These are phyloP conservation scores for Tagetes erecta DNA, from an alignment of 129 eudicot genomes.

Conservation along the genomic window DNA sequence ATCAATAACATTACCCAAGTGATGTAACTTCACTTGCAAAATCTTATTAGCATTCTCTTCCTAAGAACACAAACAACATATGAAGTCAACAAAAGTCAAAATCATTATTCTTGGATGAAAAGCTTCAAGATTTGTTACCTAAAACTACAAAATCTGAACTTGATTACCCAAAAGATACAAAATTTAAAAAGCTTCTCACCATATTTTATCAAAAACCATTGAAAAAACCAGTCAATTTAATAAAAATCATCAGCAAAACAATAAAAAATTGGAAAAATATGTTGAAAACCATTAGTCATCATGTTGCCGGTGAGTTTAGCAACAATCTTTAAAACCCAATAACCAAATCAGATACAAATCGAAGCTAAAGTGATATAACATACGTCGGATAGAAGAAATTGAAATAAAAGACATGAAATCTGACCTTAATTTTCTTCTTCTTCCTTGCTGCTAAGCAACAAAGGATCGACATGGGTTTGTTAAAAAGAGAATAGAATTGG, in stretches of 20 bases:
- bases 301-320: neutral
- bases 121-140: neutral
- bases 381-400: neutral
- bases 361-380: neutral
- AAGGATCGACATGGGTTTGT: constrained; percentile 34
- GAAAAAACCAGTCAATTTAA: neutral
- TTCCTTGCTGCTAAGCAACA: constrained; percentile 27
- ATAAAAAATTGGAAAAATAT: neutral
- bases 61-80: constrained; percentile 36
- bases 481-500: constrained; percentile 3
- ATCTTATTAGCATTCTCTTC: constrained; percentile 31
- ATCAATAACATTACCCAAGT: constrained; percentile 30
- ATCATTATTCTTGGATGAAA: neutral
- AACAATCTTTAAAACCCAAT: no score
- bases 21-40: constrained; percentile 53
- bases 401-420: neutral
- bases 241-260: neutral
- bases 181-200: no score
- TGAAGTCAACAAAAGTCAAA: constrained; percentile 1
- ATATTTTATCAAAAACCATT: no score
- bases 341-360: neutral
- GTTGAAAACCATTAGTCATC: neutral
- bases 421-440: constrained; percentile 34
- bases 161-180: no score
- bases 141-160: neutral